phyloP scores from a whole-genome alignment of 768 basidiomycete genomes.

The Mycena indigotica region DNA sequence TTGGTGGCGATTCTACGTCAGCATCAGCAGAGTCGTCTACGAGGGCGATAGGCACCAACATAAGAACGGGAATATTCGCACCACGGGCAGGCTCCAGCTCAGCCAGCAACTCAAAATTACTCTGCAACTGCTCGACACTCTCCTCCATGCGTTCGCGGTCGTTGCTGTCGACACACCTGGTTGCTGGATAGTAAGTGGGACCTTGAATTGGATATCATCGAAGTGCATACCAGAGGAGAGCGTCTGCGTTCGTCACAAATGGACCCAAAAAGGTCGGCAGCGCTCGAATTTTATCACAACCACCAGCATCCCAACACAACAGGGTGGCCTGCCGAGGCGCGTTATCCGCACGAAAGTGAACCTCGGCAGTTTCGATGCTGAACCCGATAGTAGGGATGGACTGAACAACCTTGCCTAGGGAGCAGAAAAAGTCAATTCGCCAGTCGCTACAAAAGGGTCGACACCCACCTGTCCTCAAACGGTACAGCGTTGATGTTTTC shows the following conservation, averaged over 20 bases:
- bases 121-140: constrained; percentile 50
- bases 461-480: constrained; percentile 36
- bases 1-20: constrained; percentile 58
- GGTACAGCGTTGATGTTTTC: constrained; percentile 51
- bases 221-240: constrained; percentile 49
- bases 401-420: constrained; percentile 34
- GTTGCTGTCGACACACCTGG: constrained; percentile 56
- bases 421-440: neutral
- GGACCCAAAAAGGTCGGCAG: constrained; percentile 35
- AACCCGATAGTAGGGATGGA: constrained; percentile 49
- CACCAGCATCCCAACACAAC: constrained; percentile 67
- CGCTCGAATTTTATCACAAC: constrained; percentile 45
- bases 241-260: constrained; percentile 42
- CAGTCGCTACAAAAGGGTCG: neutral
- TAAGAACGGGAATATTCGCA: constrained; percentile 32
- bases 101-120: constrained; percentile 45
- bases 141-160: constrained; percentile 53
- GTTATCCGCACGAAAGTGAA: constrained; percentile 14
- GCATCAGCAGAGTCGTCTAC: neutral
- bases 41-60: constrained; percentile 27
- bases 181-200: neutral
- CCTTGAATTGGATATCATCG: neutral
- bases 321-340: constrained; percentile 43
- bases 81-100: neutral
- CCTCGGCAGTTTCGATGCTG: constrained; percentile 59